Base-by-base conservation (phyloP, 371 early-diverging fungal genomes). In the Lichtheimia ornata region DNA sequence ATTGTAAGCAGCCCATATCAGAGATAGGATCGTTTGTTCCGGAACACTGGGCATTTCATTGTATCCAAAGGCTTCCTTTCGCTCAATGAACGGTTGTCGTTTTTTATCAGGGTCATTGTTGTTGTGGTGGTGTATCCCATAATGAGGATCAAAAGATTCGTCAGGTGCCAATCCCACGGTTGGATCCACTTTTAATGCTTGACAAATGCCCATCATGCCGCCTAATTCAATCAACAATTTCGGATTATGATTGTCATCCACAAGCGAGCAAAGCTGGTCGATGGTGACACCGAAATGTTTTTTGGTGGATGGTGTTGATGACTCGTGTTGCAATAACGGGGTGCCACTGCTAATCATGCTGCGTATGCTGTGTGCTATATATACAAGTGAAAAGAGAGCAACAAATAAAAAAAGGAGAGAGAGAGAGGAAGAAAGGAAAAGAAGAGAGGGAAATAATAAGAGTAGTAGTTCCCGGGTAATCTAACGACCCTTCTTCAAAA, bases 21-120 rank as follows among this genome's bases (percentile, higher is more conserved):
- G 74, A 17, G 70, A 66, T n/a, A 77, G 70, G 50, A 92, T 76
- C 7, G 86, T 71, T 65, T 88, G 87, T 49, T 79, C 56, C 57
- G 86, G 82, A 15, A 76, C 71, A 43, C 76, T 74, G 15, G 91
- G 90, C 13, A 88, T 70, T 25, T 81, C 70, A 67, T 90, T 91
- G 56, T 62, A 64, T 52, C 91, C 91, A 72, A 73, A 83, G 50
- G 64, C 58, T 42, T 62, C 41, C 56, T 63, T 76, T 30, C 87
- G 78, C 24, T 76, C 72, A 22, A n/a, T 66, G 40, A 74, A 65
- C 4, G 65, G 40, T 25, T 58, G 76, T 60, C 52, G 59, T 27
- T 61, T 45, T 4, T 61, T 6, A 9, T 35, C 28, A 28, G 7
- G 35, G 35, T 35, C 57, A 4, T 55, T 28, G 20, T 15, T 58